Evolutionary conservation across 306 rosid species (phyloP).

Genomic region (Potentilla sterilis): DNA sequence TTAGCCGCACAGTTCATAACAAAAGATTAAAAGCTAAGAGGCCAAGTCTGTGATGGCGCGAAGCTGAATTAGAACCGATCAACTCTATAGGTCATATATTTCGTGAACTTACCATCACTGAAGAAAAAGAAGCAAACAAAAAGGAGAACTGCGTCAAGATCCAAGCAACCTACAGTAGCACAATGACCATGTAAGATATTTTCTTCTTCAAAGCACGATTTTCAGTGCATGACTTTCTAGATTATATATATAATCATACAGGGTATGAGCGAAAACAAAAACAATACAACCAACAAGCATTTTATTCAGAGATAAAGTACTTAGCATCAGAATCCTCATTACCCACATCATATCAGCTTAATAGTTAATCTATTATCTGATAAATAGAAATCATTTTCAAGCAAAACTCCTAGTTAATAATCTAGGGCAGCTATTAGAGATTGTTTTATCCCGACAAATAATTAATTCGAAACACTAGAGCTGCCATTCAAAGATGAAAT

Average conservation of each 20-base stretch:
- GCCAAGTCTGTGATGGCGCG: not conserved
- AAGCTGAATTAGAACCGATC: slow-evolving; percentile 3
- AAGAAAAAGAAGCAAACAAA: not conserved
- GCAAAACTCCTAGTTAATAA: not conserved
- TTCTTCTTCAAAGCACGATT: not conserved
- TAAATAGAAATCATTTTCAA: not conserved
- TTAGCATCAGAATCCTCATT: not conserved
- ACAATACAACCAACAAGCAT: not conserved
- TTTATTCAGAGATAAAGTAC: not conserved
- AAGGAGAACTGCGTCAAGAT: not conserved
- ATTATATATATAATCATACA: not conserved
- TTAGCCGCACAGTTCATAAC: not conserved
- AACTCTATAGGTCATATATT: not conserved
- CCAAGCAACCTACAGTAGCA: slow-evolving; percentile 7
- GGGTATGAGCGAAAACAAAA: not conserved
- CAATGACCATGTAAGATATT: not conserved
- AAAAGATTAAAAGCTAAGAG: not conserved
- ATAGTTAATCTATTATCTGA: not conserved
- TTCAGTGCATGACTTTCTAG: not conserved
- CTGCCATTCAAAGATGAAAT: not conserved
- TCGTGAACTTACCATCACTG: slow-evolving; percentile 6
- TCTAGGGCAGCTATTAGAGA: not conserved
- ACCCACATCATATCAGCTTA: not conserved
- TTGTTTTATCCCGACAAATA: not conserved
- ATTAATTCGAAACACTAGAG: not conserved